phyloP scores from a whole-genome alignment of 176 grass and related monocot species.

The Paspalum vaginatum region DNA sequence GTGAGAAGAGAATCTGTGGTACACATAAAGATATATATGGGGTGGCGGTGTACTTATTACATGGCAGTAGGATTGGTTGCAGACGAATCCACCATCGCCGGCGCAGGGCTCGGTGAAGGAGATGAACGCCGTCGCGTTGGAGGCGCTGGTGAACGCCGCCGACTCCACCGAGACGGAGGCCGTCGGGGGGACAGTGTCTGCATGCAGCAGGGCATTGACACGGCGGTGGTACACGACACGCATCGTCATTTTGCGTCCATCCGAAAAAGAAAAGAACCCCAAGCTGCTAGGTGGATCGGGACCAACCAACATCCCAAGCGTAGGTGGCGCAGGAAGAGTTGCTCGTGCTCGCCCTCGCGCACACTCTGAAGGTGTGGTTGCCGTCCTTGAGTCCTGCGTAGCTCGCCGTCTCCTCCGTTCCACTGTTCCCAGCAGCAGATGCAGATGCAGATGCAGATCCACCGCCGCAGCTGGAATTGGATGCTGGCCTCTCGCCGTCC shows the following conservation, averaged over 20 bases:
- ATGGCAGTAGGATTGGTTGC: constrained; percentile 62
- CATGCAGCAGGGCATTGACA: no score
- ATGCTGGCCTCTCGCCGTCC: no score
- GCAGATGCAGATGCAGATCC: no score
- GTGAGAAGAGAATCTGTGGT: no score
- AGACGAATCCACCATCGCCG: constrained; percentile 67
- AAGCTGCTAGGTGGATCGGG: no score
- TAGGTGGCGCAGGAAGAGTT: constrained; percentile 55
- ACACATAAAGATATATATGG: no score
- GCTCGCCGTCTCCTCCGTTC: constrained; percentile 40
- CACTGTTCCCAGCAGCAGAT: not conserved
- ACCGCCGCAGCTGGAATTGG: no score
- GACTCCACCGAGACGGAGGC: constrained; percentile 59
- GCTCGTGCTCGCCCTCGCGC: constrained; percentile 23
- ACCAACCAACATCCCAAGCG: constrained; percentile 86
- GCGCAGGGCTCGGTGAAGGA: constrained; percentile 83
- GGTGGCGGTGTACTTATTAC: no score
- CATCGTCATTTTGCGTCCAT: no score
- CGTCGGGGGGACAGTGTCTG: constrained; percentile 85
- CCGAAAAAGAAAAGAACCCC: no score
- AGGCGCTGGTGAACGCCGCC: constrained; percentile 65
- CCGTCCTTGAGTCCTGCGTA: constrained; percentile 67
- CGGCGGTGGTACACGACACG: no score
- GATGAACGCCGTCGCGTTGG: constrained; percentile 56
- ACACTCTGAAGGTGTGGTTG: constrained; percentile 64